A percentile compares a stretch with the other conserved stretches of the same genome.
Conservation (phyloP, 139 green algal species). For the Picochlorum sp. region DNA sequence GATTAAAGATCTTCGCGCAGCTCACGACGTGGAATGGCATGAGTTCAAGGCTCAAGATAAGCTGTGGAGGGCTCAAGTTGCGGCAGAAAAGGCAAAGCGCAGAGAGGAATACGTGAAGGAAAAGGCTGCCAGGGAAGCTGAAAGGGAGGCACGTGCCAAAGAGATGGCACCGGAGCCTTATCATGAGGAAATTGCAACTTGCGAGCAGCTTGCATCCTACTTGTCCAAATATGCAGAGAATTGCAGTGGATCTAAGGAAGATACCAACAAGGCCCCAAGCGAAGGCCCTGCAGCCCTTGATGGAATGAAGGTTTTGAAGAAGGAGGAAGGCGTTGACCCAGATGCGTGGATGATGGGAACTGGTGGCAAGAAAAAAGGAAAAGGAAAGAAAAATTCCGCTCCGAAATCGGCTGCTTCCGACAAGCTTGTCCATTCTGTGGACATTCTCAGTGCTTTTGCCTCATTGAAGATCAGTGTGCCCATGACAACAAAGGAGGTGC, state of each 20-base stretch:
- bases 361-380: slow-evolving; percentile 12
- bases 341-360: slow-evolving; percentile 25
- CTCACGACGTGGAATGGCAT: slow-evolving; percentile 14
- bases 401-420: not conserved
- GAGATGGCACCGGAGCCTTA: slow-evolving; percentile 24
- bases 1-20: slow-evolving; percentile 25
- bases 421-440: slow-evolving; percentile 20
- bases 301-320: slow-evolving; percentile 16
- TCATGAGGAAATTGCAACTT: slow-evolving; percentile 19
- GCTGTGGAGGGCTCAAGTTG: slow-evolving; percentile 11
- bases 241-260: not conserved
- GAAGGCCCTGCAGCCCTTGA: not conserved
- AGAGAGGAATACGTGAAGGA: slow-evolving; percentile 15
- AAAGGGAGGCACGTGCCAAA: slow-evolving; percentile 6
- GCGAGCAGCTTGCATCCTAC: slow-evolving; percentile 23
- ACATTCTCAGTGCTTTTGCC: slow-evolving; percentile 27
- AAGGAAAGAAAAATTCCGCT: slow-evolving; percentile 18
- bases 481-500: not conserved
- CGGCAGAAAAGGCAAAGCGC: slow-evolving; percentile 7
- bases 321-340: slow-evolving; percentile 12
- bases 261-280: not conserved
- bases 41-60: slow-evolving; percentile 21
- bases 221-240: slow-evolving; percentile 9
- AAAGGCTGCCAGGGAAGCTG: slow-evolving; percentile 16
- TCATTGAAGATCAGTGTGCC: slow-evolving; percentile 13